These are phyloP conservation scores for Asterella californica DNA, from an alignment of 225 moss, liverwort and hornwort genomes.

Conservation along the genomic window DNA sequence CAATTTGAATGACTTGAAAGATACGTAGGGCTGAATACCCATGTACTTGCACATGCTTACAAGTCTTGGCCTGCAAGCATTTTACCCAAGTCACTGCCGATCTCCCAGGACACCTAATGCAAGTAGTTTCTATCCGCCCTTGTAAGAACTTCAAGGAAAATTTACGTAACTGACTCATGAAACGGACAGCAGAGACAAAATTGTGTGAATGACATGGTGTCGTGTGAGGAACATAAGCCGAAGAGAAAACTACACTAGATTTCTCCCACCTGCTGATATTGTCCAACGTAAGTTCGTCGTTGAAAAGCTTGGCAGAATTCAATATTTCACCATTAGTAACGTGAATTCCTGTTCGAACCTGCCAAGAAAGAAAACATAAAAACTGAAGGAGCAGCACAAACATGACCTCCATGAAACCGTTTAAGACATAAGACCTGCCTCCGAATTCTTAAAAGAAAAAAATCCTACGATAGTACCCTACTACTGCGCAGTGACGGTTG, in stretches of 20 bases:
- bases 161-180: neutral
- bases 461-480: neutral
- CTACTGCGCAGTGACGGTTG: too few relatives aligned
- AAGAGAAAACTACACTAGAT: neutral
- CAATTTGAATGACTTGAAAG: too few relatives aligned
- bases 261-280: too few relatives aligned
- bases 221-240: neutral
- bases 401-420: neutral
- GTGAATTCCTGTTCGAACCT: too few relatives aligned
- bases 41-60: conserved; percentile 99
- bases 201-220: neutral
- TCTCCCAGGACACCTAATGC: neutral
- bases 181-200: neutral
- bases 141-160: neutral
- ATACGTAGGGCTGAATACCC: conserved; percentile 97
- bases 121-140: neutral
- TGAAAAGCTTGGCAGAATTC: too few relatives aligned
- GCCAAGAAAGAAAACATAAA: neutral
- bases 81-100: conserved; percentile 1
- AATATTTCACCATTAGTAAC: too few relatives aligned
- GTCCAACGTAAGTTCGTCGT: too few relatives aligned
- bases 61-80: conserved; percentile 72
- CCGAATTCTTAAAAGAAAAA: neutral
- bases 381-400: neutral
- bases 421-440: neutral